phyloP scores from a whole-genome alignment of 257 asterid species.

The Leptodermis oblonga region DNA sequence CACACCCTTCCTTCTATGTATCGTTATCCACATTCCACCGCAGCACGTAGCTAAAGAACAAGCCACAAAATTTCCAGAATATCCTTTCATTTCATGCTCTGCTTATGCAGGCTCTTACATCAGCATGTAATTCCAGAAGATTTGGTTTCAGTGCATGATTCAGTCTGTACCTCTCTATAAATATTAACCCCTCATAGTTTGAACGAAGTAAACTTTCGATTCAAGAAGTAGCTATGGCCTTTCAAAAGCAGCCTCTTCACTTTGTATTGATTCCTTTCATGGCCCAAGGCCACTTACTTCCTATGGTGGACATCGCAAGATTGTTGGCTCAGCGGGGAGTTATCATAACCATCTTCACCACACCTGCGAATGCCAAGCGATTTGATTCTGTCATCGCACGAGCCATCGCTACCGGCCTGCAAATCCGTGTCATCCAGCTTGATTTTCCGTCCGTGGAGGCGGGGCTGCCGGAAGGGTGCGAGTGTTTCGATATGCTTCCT shows the following conservation, averaged over 20 bases:
- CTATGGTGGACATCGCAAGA: conserved; percentile 54
- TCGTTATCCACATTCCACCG: background rate
- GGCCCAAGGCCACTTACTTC: conserved; percentile 65
- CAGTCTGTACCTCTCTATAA: background rate
- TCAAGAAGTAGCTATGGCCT: background rate
- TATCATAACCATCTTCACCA: conserved; percentile 39
- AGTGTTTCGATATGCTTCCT: conserved; percentile 43
- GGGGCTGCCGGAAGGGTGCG: conserved; percentile 47
- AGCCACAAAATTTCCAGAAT: background rate
- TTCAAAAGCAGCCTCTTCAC: conserved; percentile 28
- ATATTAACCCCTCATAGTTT: background rate
- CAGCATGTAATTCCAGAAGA: background rate
- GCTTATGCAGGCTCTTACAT: conserved; percentile 8
- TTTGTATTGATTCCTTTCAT: conserved; percentile 49
- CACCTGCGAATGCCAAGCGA: conserved; percentile 36
- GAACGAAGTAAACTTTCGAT: background rate
- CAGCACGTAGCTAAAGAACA: background rate
- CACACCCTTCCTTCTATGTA: too few species aligned
- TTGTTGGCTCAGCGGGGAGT: conserved; percentile 39
- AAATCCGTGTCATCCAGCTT: conserved; percentile 26
- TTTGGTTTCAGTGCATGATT: too few species aligned
- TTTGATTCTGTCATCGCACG: conserved; percentile 26
- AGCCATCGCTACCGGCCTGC: conserved; percentile 25
- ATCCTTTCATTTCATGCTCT: background rate
- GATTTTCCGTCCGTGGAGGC: conserved; percentile 38